These are phyloP conservation scores for Auricularia heimuer DNA, from an alignment of 768 basidiomycete species.

Conservation along the genomic window DNA sequence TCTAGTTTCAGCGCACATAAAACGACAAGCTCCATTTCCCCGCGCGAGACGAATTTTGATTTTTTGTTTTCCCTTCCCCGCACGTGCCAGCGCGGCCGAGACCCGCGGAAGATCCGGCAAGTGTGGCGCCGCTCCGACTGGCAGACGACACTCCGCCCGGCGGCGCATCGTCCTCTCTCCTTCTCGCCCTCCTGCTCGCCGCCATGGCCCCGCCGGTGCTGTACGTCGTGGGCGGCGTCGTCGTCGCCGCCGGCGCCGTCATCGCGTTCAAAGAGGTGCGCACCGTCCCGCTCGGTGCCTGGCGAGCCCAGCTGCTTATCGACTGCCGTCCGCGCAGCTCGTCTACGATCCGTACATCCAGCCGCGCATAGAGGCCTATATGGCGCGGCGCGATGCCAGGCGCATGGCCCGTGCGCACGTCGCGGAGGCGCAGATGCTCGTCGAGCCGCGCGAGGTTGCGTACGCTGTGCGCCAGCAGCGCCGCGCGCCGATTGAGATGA, in stretches of 20 bases:
- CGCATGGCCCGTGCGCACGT: not conserved
- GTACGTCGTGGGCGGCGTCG: not conserved
- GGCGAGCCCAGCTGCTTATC: not conserved
- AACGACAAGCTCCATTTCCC: too few relatives aligned
- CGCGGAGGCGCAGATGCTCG: not conserved
- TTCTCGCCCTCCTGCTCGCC: too few relatives aligned
- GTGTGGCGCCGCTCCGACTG: too few relatives aligned
- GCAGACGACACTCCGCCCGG: too few relatives aligned
- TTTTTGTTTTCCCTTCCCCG: too few relatives aligned
- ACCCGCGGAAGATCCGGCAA: too few relatives aligned
- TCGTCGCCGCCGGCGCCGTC: not conserved
- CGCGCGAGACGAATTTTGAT: too few relatives aligned
- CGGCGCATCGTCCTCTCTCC: too few relatives aligned
- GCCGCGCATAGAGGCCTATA: not conserved
- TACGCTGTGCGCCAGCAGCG: not conserved
- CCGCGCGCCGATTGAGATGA: not conserved
- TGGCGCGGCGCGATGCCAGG: not conserved
- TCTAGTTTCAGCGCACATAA: too few relatives aligned
- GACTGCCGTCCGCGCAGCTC: not conserved
- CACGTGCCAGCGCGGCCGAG: too few relatives aligned
- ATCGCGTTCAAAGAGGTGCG: slow-evolving; percentile 2
- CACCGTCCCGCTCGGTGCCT: not conserved
- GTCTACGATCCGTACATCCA: slow-evolving; percentile 1
- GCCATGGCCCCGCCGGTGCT: not conserved
- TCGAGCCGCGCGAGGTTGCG: not conserved